Percentiles rank a stretch among this genome's conserved stretches.
These are phyloP conservation scores for Mycena capillaripes DNA, from an alignment of 768 basidiomycete species.

Conservation along the genomic window DNA sequence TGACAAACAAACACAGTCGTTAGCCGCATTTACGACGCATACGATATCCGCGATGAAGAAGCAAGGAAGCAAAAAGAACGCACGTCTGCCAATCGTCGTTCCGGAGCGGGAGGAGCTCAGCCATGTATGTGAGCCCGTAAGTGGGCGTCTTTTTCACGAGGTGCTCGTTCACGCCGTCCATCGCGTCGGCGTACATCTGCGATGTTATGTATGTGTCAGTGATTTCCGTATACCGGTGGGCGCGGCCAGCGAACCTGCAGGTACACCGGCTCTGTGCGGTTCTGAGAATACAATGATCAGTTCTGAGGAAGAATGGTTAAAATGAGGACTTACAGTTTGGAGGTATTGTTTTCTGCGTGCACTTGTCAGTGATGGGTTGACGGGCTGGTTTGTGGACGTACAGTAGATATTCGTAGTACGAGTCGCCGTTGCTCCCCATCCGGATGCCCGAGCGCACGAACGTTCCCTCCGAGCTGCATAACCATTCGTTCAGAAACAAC, in stretches of 20 bases:
- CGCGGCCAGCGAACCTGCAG: slow-evolving; percentile 39
- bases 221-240: too few species aligned
- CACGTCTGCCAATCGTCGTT: slow-evolving; percentile 54
- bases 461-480: slow-evolving; percentile 48
- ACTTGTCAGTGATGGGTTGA: not conserved
- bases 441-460: slow-evolving; percentile 81
- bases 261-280: slow-evolving; percentile 84
- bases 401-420: slow-evolving; percentile 93
- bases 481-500: too few species aligned
- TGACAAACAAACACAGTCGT: not conserved
- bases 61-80: slow-evolving; percentile 45
- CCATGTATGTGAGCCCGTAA: slow-evolving; percentile 78
- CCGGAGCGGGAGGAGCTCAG: slow-evolving; percentile 82
- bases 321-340: slow-evolving; percentile 71
- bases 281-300: slow-evolving; percentile 44
- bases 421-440: slow-evolving; percentile 92
- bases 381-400: slow-evolving; percentile 50
- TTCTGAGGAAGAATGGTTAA: not conserved
- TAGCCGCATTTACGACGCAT: too few species aligned
- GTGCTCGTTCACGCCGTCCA: slow-evolving; percentile 82
- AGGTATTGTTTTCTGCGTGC: slow-evolving; percentile 77
- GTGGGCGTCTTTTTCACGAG: slow-evolving; percentile 75
- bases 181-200: slow-evolving; percentile 89
- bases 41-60: too few species aligned
- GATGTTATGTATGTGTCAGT: too few species aligned